Evolutionary conservation across 352 stramenopile genomes (phyloP).

Genomic region (Elongisporangium prolatum): DNA sequence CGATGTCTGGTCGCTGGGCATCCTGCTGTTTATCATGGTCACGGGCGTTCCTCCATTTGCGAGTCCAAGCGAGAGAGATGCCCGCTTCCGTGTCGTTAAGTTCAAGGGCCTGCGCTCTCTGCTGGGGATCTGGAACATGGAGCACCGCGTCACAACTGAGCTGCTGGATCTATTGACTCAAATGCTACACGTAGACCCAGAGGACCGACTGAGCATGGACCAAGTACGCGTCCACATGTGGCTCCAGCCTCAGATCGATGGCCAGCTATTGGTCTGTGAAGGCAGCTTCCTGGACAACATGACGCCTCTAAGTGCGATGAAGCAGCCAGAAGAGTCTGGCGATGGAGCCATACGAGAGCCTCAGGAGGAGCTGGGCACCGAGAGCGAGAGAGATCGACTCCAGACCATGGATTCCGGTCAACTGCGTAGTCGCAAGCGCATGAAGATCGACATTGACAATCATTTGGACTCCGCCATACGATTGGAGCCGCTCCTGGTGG

Average conservation of each 20-base stretch:
- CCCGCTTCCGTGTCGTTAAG: slow-evolving; percentile 47
- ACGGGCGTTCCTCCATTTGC: slow-evolving; percentile 51
- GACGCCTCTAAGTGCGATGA: slow-evolving; percentile 3
- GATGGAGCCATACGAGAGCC: slow-evolving; percentile 15
- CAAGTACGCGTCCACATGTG: slow-evolving; percentile 37
- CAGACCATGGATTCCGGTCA: background rate
- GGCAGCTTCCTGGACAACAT: slow-evolving; percentile 11
- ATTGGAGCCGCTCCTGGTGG: background rate
- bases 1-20: slow-evolving; percentile 63
- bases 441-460: slow-evolving; percentile 16
- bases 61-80: slow-evolving; percentile 31
- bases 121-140: slow-evolving; percentile 32
- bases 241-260: slow-evolving; percentile 15
- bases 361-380: slow-evolving; percentile 19
- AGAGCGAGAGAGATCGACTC: background rate
- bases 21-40: slow-evolving; percentile 59
- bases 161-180: slow-evolving; percentile 27
- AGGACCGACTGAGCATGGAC: slow-evolving; percentile 26
- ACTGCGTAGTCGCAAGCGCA: slow-evolving; percentile 12
- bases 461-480: background rate
- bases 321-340: slow-evolving; percentile 11
- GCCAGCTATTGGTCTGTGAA: background rate
- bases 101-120: slow-evolving; percentile 29
- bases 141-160: slow-evolving; percentile 20
- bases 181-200: slow-evolving; percentile 33